Base-by-base conservation (phyloP, 352 stramenopile species). In the Globisporangium polare region DNA sequence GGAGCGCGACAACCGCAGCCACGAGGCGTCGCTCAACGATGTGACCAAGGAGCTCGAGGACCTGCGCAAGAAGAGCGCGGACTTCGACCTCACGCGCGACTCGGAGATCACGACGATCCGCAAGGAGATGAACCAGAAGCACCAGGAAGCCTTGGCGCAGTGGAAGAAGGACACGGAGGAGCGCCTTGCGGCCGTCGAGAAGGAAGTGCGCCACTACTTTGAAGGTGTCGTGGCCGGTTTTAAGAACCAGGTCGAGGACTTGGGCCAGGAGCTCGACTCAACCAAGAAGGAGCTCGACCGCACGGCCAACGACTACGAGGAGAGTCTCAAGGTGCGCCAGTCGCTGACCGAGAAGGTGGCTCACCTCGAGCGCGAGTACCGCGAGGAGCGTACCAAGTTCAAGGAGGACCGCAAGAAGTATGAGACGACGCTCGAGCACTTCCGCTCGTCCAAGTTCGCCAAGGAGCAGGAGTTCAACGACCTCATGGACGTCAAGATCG, bases 401-500 rank as follows among this genome's bases (percentile, higher is more conserved):
- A 90, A 87, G 35, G 83, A 91, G 20, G 82, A 93, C 57, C 84
- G 84, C 31, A 89, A 89, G 69, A 66, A 71, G 29, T 90, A 90
- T 60, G 84, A 93, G 57, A 63, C 67, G 52, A 90, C 79, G 39
- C 53, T 93, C 22, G 82, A 91, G 58, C 73, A 80, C 29, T 82
- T 88, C 55, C 80, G 85, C 17, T 70, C 77, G 33, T 87, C 79
- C 15, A 89, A 90, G 60, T 69, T 88, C 9, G 73, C 75, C 3
- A 92, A 92, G 70, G 83, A 92, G 41, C 69, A 71, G 18, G 83
- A 94, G 56, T 92, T 94, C 53, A 94, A 94, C 58, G 85, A 94
- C 60, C 75, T 94, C 47, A 94, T 94, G 85, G 85, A 94, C 58
- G 83, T 94, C 27, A 94, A 94, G 62, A 94, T 94, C 53, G 80